Conservation (phyloP, 1,139 yeast genomes). For the Citeromyces hawaiiensis region DNA sequence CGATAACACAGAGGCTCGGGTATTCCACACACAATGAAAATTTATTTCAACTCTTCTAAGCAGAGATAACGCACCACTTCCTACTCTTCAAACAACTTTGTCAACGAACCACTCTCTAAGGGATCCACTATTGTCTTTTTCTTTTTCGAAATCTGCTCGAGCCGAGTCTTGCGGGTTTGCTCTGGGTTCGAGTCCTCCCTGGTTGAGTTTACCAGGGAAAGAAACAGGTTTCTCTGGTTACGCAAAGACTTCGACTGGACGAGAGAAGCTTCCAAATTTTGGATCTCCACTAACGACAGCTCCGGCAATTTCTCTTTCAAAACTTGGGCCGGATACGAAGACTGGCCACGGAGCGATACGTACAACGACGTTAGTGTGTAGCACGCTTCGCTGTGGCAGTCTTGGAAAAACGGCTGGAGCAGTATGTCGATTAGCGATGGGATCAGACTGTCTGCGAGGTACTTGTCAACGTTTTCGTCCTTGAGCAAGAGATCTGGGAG, state of each 20-base stretch:
- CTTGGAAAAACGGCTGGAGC: slow-evolving; percentile 66
- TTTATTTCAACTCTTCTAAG: slow-evolving; percentile 23
- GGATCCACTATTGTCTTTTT: slow-evolving; percentile 43
- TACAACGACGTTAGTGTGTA: slow-evolving; percentile 74
- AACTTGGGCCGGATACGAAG: slow-evolving; percentile 38
- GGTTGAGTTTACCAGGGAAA: slow-evolving; percentile 31
- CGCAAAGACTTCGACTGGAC: slow-evolving; percentile 37
- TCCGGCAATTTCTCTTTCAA: slow-evolving; percentile 31
- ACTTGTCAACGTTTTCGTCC: slow-evolving; percentile 70
- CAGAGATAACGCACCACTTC: too few species aligned
- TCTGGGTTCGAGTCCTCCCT: slow-evolving; percentile 20
- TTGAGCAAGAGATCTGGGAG: slow-evolving; percentile 51
- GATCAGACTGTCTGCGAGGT: slow-evolving; percentile 45
- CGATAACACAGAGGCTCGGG: too few species aligned
- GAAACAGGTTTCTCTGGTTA: slow-evolving; percentile 37
- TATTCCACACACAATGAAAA: too few species aligned
- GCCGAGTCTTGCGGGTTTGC: slow-evolving; percentile 14
- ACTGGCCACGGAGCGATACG: slow-evolving; percentile 54
- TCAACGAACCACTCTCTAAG: slow-evolving; percentile 38
- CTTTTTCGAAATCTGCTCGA: slow-evolving; percentile 27
- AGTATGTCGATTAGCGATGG: slow-evolving; percentile 39
- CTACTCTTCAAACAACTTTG: slow-evolving; percentile 24
- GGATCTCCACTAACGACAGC: slow-evolving; percentile 27
- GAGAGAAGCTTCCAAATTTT: slow-evolving; percentile 33
- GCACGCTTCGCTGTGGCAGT: slow-evolving; percentile 86